Evolutionary conservation across 2,329 filamentous ascomycete genomes (phyloP), one percentile per base, ranked within the genome.

Genomic region (Diplodia scrobiculata): DNA sequence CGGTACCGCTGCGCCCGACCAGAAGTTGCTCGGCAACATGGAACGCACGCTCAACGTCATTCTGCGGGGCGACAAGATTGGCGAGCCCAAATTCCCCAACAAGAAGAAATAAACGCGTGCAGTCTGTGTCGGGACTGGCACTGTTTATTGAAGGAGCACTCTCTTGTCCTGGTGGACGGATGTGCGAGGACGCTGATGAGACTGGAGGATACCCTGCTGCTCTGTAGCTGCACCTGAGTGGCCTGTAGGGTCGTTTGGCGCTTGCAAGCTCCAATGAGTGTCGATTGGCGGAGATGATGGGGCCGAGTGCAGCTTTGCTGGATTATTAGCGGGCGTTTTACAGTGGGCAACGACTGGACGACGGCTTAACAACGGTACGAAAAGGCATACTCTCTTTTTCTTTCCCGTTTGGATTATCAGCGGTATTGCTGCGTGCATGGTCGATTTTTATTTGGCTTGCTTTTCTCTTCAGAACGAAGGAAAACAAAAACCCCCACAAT

Each of bases 21-120:
- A 96, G 81, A 92, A 93, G 83, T 82, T 96, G 65, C 83, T 96
- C 66, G 79, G 80, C 68, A 82, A 84, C 71, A 91, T 97, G 85
- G 92, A 96, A 86, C 85, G 89, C 65, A 87, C 91, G 69, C 87
- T 97, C 77, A 94, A 95, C 74, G 87, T 97, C 74, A 92, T 96
- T 83, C 84, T 97, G 74, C 86, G 93, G 71, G 92, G 95, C 67
- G 83, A 82, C 74, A 91, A 94, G 80, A 95, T 97, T 77, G 94
- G 93, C 69, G 84, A 87, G 78, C 91, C 92, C 73, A 90, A 89
- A 82, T 91, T 95, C 78, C 86, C 83, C 68, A 83, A 87, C 70
- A 92, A 91, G 85, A 91, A 90, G 83, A 63, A 67, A 67, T 66
- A 66, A 52, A n/a, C 5, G 25, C n/a, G 41, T 54, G 52, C 52